phyloP scores from a whole-genome alignment of 179 eudicot species.

The Nepenthes alata region DNA sequence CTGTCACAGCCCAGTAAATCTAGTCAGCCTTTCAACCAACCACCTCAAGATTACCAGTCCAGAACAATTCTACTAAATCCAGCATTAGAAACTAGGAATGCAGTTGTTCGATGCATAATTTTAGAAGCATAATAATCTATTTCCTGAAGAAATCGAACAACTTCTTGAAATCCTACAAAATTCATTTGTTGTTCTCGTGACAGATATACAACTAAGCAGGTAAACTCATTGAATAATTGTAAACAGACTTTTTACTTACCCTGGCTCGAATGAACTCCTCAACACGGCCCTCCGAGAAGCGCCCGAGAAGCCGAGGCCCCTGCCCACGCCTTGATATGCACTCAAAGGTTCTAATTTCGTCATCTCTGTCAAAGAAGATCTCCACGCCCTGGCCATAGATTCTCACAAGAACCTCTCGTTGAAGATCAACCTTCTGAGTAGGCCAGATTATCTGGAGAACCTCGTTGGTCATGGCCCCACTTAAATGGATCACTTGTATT shows the following conservation, averaged over 20 bases:
- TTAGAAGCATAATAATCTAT: too few species aligned
- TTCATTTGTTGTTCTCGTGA: too few species aligned
- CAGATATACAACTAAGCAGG: not conserved
- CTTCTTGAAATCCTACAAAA: too few species aligned
- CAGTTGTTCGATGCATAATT: too few species aligned
- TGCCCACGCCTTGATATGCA: slow-evolving; percentile 52
- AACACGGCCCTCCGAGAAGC: slow-evolving; percentile 55
- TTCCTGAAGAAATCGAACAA: too few species aligned
- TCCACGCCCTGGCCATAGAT: slow-evolving; percentile 82
- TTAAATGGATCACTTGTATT: slow-evolving; percentile 46
- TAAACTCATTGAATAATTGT: too few species aligned
- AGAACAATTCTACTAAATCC: too few species aligned
- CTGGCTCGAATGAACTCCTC: slow-evolving; percentile 87
- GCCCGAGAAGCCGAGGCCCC: slow-evolving; percentile 75
- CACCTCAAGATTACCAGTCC: too few species aligned
- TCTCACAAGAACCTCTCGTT: slow-evolving; percentile 49
- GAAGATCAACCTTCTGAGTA: slow-evolving; percentile 18
- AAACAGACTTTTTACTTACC: slow-evolving; percentile 24
- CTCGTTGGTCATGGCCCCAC: slow-evolving; percentile 83
- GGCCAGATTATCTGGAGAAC: slow-evolving; percentile 62
- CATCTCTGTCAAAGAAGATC: slow-evolving; percentile 58
- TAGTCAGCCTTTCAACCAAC: too few species aligned
- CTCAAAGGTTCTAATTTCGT: slow-evolving; percentile 67
- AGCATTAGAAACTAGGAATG: too few species aligned
- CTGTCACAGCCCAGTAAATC: too few species aligned